Evolutionary conservation across 768 basidiomycete genomes (phyloP).

Genomic region (Leccinum boreale): DNA sequence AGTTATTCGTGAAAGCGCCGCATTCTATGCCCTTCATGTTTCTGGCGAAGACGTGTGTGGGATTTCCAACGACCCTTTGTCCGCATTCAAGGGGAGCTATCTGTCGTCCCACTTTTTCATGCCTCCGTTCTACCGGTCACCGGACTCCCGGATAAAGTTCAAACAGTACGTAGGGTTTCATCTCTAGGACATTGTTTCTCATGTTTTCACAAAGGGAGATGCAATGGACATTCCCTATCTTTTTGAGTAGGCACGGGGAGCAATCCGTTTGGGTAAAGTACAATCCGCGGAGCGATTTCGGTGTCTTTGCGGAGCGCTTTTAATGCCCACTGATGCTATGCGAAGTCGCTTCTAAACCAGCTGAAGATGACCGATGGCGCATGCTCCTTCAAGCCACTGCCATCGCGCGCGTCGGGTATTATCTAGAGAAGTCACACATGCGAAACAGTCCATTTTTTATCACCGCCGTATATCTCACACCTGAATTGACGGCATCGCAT

Average conservation of each 20-base stretch:
- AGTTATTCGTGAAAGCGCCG: not conserved
- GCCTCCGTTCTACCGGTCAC: not conserved
- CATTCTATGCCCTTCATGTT: not conserved
- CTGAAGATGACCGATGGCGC: no score
- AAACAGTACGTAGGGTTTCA: no score
- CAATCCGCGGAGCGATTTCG: no score
- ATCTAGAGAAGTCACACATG: no score
- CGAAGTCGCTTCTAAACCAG: no score
- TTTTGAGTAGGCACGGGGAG: not conserved
- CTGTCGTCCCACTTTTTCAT: not conserved
- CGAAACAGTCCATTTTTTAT: not conserved
- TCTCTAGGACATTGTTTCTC: no score
- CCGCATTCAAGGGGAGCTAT: not conserved
- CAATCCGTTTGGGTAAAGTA: not conserved
- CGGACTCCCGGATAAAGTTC: no score
- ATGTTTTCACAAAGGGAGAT: not conserved
- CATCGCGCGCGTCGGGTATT: no score
- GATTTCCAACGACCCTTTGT: not conserved
- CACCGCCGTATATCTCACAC: not conserved
- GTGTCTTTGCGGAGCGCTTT: not conserved
- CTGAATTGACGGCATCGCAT: not conserved
- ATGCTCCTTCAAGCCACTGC: no score
- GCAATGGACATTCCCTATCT: not conserved
- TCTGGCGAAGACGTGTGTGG: not conserved
- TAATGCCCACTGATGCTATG: not conserved